These are phyloP conservation scores for Albophoma yamanashiensis DNA, from an alignment of 2,329 filamentous ascomycete genomes.

Conservation along the genomic window DNA sequence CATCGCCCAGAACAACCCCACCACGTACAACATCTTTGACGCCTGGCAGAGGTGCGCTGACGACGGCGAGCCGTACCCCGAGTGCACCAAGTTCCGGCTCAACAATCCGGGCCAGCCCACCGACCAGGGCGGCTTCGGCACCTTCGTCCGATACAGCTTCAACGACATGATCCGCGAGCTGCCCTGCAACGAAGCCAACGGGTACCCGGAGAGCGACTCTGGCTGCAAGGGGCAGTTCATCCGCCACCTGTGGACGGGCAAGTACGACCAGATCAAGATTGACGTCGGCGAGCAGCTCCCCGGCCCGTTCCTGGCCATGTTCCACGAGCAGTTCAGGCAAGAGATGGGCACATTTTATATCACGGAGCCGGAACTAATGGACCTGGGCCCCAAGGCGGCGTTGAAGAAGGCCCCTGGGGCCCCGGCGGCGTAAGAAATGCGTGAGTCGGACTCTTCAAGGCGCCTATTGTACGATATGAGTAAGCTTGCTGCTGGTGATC, in stretches of 20 bases:
- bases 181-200: slow-evolving; percentile 31
- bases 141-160: slow-evolving; percentile 30
- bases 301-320: slow-evolving; percentile 21
- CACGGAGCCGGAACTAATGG: slow-evolving; percentile 23
- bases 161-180: slow-evolving; percentile 28
- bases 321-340: slow-evolving; percentile 22
- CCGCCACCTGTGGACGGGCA: slow-evolving; percentile 32
- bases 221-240: slow-evolving; percentile 30
- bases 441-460: neutral
- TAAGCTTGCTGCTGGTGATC: neutral
- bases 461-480: neutral
- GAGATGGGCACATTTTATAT: slow-evolving; percentile 24
- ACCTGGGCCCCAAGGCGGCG: slow-evolving; percentile 6
- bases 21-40: slow-evolving; percentile 35
- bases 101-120: slow-evolving; percentile 25
- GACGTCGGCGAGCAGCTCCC: slow-evolving; percentile 26
- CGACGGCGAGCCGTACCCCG: slow-evolving; percentile 24
- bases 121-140: slow-evolving; percentile 33
- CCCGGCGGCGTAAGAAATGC: neutral
- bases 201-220: slow-evolving; percentile 25
- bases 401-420: neutral
- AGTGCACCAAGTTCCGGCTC: slow-evolving; percentile 26
- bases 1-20: slow-evolving; percentile 37
- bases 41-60: slow-evolving; percentile 34
- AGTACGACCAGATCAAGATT: slow-evolving; percentile 26